Percentiles rank a stretch among this genome's conserved stretches.
Evolutionary conservation across 164 flowering plant species (phyloP).

Genomic region (Magnolia changhungtana): DNA sequence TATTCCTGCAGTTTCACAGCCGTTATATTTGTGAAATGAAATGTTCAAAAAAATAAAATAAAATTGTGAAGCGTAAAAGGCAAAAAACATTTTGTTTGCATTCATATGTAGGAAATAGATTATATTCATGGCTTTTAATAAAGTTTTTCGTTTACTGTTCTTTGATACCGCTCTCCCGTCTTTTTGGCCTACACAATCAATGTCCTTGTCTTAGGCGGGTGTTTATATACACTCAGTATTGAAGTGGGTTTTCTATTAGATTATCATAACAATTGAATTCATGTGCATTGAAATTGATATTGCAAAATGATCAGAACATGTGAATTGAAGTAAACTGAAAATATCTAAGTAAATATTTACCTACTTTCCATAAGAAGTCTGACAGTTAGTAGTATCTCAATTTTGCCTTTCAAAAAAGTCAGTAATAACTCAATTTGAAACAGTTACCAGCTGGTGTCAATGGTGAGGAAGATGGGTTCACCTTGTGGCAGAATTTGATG

Average conservation of each 20-base stretch:
- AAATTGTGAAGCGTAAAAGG: too few species aligned
- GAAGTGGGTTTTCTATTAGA: neutral
- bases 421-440: constrained; percentile 1
- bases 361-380: neutral
- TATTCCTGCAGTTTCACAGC: neutral
- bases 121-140: too few species aligned
- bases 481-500: constrained; percentile 94
- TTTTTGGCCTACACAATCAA: neutral
- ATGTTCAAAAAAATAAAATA: too few species aligned
- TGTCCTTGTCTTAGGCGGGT: too few species aligned
- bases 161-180: neutral
- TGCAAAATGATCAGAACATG: neutral
- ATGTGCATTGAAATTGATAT: neutral
- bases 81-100: too few species aligned
- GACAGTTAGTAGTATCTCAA: neutral
- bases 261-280: neutral
- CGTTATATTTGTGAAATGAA: neutral
- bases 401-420: too few species aligned
- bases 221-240: too few species aligned
- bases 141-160: neutral
- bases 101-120: too few species aligned
- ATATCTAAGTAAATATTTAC: neutral
- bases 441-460: constrained; percentile 64
- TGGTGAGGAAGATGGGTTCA: constrained; percentile 82
- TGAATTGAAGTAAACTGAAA: neutral